phyloP scores from a whole-genome alignment of 2,329 filamentous ascomycete species.

The Fusarium mexicanum region DNA sequence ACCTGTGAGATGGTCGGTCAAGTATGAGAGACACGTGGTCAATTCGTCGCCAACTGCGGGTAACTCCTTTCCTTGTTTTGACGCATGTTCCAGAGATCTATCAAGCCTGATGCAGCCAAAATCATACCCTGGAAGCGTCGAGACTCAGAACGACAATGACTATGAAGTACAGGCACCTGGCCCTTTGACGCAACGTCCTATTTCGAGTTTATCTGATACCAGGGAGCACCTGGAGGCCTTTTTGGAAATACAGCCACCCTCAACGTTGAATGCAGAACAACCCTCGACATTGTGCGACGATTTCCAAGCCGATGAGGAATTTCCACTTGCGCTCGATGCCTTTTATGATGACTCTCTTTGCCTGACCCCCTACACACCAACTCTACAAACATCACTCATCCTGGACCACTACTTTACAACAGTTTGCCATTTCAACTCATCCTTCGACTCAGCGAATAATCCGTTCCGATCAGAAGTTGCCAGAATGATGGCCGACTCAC shows the following conservation, averaged over 20 bases:
- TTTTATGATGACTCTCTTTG: background rate
- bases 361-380: background rate
- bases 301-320: background rate
- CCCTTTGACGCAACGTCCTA: background rate
- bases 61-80: background rate
- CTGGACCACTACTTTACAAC: slow-evolving; percentile 23
- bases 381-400: slow-evolving; percentile 1
- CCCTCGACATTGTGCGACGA: background rate
- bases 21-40: slow-evolving; percentile 7
- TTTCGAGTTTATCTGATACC: no score
- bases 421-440: slow-evolving; percentile 22
- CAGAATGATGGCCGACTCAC: slow-evolving; percentile 13
- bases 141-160: background rate
- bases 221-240: background rate
- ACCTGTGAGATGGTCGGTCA: slow-evolving; percentile 26
- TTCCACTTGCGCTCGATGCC: background rate
- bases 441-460: slow-evolving; percentile 17
- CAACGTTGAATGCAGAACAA: background rate
- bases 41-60: background rate
- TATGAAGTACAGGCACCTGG: background rate
- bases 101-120: background rate
- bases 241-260: background rate
- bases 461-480: slow-evolving; percentile 28
- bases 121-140: no score
- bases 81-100: background rate